A percentile compares a stretch with the other conserved stretches of the same genome.
Conservation (phyloP, 2,329 filamentous ascomycete genomes). For the Alternaria postmessia region DNA sequence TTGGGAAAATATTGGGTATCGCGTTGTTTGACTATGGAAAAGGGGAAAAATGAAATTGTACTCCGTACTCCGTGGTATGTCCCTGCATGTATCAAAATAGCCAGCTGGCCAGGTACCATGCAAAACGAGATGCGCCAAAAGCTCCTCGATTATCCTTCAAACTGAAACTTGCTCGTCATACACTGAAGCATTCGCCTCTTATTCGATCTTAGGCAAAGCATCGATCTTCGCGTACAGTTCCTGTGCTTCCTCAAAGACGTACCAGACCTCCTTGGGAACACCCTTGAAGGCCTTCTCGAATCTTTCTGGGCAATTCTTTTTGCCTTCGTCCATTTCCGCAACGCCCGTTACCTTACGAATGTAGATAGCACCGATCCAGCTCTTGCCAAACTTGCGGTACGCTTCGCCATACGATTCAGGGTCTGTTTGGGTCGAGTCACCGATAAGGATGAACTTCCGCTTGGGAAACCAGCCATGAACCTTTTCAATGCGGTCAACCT, state of each 20-base stretch:
- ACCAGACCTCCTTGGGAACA: slow-evolving; percentile 76
- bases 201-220: slow-evolving; percentile 33
- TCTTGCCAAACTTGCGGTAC: slow-evolving; percentile 70
- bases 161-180: background rate
- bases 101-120: background rate
- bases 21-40: background rate
- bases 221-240: slow-evolving; percentile 63
- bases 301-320: slow-evolving; percentile 69
- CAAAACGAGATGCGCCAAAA: background rate
- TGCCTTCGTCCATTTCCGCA: slow-evolving; percentile 76
- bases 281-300: slow-evolving; percentile 85
- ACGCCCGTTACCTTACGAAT: slow-evolving; percentile 85
- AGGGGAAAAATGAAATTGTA: background rate
- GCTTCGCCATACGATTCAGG: slow-evolving; percentile 89
- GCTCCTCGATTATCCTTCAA: background rate
- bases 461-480: slow-evolving; percentile 80
- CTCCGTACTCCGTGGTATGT: background rate
- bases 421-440: slow-evolving; percentile 90
- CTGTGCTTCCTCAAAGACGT: slow-evolving; percentile 79
- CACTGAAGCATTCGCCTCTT: background rate
- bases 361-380: slow-evolving; percentile 83
- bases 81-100: background rate
- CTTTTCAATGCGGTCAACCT: slow-evolving; percentile 79
- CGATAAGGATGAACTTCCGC: slow-evolving; percentile 82
- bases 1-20: background rate